These are phyloP conservation scores for Draba incana DNA, from an alignment of 345 rosid genomes.

Conservation along the genomic window DNA sequence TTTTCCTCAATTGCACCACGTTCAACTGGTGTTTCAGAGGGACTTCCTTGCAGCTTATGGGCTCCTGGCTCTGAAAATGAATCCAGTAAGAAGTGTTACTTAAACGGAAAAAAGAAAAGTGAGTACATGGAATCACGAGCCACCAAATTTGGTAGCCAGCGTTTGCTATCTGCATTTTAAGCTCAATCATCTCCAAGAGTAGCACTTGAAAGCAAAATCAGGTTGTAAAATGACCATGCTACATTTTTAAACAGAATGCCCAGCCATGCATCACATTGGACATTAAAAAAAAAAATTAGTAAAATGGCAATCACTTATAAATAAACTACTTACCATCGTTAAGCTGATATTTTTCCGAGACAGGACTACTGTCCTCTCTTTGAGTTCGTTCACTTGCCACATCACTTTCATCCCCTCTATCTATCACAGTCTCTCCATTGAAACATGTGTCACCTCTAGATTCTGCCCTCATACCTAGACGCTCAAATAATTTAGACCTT, in stretches of 20 bases:
- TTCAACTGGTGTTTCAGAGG: slow-evolving; percentile 44
- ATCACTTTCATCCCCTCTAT: slow-evolving; percentile 56
- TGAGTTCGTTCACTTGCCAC: slow-evolving; percentile 67
- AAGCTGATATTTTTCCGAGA: slow-evolving; percentile 50
- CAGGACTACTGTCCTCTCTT: slow-evolving; percentile 50
- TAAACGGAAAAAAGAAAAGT: slow-evolving; percentile 8
- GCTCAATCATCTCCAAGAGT: slow-evolving; percentile 23
- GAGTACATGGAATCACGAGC: slow-evolving; percentile 14
- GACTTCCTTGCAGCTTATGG: slow-evolving; percentile 46
- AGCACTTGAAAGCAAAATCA: slow-evolving; percentile 18
- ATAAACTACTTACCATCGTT: slow-evolving; percentile 51
- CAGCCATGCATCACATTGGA: not conserved
- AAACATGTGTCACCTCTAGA: slow-evolving; percentile 48
- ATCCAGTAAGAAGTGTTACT: slow-evolving; percentile 17
- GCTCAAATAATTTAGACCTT: slow-evolving; percentile 82
- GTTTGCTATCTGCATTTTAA: slow-evolving; percentile 23
- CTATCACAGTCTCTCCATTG: slow-evolving; percentile 49
- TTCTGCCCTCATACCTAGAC: slow-evolving; percentile 54
- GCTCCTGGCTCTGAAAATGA: slow-evolving; percentile 46
- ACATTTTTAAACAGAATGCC: not conserved
- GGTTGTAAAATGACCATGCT: slow-evolving; percentile 21
- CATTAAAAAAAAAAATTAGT: slow-evolving; percentile 4
- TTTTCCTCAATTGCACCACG: slow-evolving; percentile 30
- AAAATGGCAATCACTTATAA: slow-evolving; percentile 18
- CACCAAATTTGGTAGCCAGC: slow-evolving; percentile 4